These are phyloP conservation scores for Hymenoscyphus fructigenus DNA, from an alignment of 2,329 filamentous ascomycete species.

Conservation along the genomic window DNA sequence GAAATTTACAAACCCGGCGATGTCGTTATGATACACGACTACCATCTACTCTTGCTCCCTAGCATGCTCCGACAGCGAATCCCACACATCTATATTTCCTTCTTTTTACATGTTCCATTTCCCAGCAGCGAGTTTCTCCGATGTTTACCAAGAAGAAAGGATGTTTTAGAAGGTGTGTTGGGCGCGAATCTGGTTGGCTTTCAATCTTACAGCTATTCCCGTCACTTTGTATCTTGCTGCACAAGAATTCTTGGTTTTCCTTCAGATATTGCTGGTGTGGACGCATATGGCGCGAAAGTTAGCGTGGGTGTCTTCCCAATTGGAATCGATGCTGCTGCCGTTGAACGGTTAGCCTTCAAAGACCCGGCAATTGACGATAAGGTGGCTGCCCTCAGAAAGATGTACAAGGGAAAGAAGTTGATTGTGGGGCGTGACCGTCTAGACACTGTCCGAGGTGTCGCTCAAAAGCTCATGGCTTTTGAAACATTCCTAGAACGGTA, in stretches of 20 bases:
- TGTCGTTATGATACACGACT: constrained; percentile 90
- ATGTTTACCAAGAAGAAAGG: constrained; percentile 83
- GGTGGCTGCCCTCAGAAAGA: constrained; percentile 66
- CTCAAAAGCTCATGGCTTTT: constrained; percentile 95
- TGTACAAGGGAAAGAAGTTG: constrained; percentile 89
- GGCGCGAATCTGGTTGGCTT: constrained; percentile 93
- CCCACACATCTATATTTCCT: constrained; percentile 89
- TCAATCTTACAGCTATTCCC: constrained; percentile 92
- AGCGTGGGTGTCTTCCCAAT: constrained; percentile 94
- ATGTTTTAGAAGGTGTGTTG: constrained; percentile 84
- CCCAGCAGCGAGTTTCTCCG: constrained; percentile 94
- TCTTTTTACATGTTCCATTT: constrained; percentile 92
- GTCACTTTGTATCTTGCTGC: constrained; percentile 93
- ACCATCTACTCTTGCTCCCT: constrained; percentile 86
- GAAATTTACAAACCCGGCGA: constrained; percentile 90
- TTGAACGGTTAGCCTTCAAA: constrained; percentile 72
- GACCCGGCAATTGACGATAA: constrained; percentile 69
- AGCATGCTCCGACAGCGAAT: constrained; percentile 83
- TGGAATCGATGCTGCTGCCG: constrained; percentile 83
- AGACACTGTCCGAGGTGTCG: constrained; percentile 87
- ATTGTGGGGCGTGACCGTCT: constrained; percentile 94
- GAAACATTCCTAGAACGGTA: constrained; percentile 88
- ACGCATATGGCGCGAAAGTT: constrained; percentile 84
- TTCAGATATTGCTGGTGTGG: constrained; percentile 79
- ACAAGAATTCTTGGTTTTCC: constrained; percentile 88